These are phyloP conservation scores for Euphorbia celastroides DNA, from an alignment of 441 rosid genomes.

Conservation along the genomic window DNA sequence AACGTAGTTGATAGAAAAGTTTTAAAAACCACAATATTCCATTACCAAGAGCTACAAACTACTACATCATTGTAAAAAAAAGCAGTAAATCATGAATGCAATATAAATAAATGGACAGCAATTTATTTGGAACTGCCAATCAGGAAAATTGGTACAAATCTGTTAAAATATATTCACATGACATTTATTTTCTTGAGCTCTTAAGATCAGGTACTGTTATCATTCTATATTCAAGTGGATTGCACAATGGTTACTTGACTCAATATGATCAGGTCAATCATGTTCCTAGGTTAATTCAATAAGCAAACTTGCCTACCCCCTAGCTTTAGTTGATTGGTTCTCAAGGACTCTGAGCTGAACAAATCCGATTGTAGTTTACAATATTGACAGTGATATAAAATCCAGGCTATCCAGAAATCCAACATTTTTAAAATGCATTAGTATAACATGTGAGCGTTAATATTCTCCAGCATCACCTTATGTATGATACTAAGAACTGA, in stretches of 20 bases:
- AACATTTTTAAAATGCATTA: background rate
- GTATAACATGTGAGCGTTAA: background rate
- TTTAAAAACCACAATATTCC: background rate
- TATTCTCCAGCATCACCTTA: background rate
- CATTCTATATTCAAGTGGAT: background rate
- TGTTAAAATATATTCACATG: background rate
- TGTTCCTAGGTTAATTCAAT: background rate
- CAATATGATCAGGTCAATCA: background rate
- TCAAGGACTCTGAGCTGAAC: background rate
- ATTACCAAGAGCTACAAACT: background rate
- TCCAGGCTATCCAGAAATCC: background rate
- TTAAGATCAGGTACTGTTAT: background rate
- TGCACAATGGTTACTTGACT: background rate
- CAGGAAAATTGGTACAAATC: background rate
- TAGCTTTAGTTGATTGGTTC: background rate
- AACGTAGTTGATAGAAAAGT: background rate
- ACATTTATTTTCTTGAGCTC: background rate
- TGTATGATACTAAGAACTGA: background rate
- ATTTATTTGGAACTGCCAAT: background rate
- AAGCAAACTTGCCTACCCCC: background rate
- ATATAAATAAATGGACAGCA: background rate
- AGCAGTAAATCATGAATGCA: background rate
- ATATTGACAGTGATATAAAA: background rate
- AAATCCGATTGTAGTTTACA: background rate
- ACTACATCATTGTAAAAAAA: background rate